A percentile compares a stretch with the other conserved stretches of the same genome.
phyloP scores from a whole-genome alignment of 805 yeast genomes.

The Lachancea meyersii region DNA sequence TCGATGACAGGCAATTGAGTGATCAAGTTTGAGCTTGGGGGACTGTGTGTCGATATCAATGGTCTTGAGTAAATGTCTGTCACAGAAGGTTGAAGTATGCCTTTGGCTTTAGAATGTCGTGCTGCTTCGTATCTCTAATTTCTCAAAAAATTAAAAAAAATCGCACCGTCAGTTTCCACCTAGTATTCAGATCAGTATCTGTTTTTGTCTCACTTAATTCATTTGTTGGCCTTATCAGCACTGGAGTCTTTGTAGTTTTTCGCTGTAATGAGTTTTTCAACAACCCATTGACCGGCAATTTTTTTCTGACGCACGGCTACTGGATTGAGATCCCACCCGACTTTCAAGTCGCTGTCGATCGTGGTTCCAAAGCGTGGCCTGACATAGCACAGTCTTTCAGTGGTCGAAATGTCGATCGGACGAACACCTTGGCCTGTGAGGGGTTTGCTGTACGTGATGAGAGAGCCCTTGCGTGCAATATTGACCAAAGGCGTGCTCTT shows the following conservation, averaged over 20 bases:
- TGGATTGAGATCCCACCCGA: slow-evolving; percentile 89
- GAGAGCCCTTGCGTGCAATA: slow-evolving; percentile 63
- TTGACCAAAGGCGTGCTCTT: slow-evolving; percentile 70
- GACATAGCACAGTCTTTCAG: slow-evolving; percentile 80
- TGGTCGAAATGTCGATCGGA: slow-evolving; percentile 58
- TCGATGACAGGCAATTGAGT: too few relatives aligned
- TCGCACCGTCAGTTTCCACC: too few relatives aligned
- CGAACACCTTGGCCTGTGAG: slow-evolving; percentile 78
- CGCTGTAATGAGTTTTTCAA: slow-evolving; percentile 30
- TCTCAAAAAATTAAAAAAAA: too few relatives aligned
- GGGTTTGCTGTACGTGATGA: slow-evolving; percentile 84
- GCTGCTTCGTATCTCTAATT: too few relatives aligned
- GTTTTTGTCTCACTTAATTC: too few relatives aligned
- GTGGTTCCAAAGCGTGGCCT: slow-evolving; percentile 86
- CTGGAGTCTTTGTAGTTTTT: slow-evolving; percentile 19
- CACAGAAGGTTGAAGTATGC: too few relatives aligned
- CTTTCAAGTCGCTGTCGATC: slow-evolving; percentile 65
- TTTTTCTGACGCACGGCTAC: slow-evolving; percentile 69
- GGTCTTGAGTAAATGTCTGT: too few relatives aligned
- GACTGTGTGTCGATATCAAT: too few relatives aligned
- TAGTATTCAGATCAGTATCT: too few relatives aligned
- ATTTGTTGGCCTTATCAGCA: slow-evolving; percentile 2
- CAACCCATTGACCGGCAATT: slow-evolving; percentile 60
- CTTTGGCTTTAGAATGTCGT: too few relatives aligned
- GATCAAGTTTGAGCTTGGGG: too few relatives aligned